Evolutionary conservation across 2,329 filamentous ascomycete genomes (phyloP).

Genomic region (Hymenoscyphus albidus): DNA sequence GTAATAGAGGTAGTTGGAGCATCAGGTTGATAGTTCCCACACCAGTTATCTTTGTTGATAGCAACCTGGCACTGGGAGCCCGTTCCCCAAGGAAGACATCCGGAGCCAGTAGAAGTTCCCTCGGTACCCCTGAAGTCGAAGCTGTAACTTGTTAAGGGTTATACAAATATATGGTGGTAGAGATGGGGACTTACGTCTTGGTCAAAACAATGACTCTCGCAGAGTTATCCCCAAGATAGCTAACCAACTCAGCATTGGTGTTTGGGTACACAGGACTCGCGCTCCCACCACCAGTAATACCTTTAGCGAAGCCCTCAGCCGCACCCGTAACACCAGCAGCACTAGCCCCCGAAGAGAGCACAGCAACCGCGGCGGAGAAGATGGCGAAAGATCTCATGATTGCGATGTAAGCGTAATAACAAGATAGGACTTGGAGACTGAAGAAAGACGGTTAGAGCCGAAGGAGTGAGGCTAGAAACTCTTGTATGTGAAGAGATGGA

Average conservation of each 20-base stretch:
- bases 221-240: conserved; percentile 32
- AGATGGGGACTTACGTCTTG: conserved; percentile 34
- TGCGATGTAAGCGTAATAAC: not conserved
- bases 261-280: conserved; percentile 51
- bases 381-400: conserved; percentile 7
- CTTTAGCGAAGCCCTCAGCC: conserved; percentile 47
- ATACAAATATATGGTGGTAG: not conserved
- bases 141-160: conserved; percentile 31
- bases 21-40: conserved; percentile 37
- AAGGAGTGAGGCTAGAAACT: not conserved
- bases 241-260: conserved; percentile 52
- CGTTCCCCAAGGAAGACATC: conserved; percentile 37
- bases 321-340: conserved; percentile 14
- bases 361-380: conserved; percentile 11
- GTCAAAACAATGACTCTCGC: conserved; percentile 51
- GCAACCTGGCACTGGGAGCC: conserved; percentile 43
- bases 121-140: conserved; percentile 50
- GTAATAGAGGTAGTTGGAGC: conserved; percentile 15
- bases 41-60: conserved; percentile 44
- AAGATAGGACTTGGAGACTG: not conserved
- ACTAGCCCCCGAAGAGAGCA: not conserved
- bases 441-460: not conserved
- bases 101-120: conserved; percentile 27
- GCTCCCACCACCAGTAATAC: conserved; percentile 57
- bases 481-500: conserved; percentile 2